Percentiles rank a stretch among this genome's conserved stretches.
Evolutionary conservation across 1,284 basidiomycete species (phyloP).

Genomic region (Coriolopsis trogii): DNA sequence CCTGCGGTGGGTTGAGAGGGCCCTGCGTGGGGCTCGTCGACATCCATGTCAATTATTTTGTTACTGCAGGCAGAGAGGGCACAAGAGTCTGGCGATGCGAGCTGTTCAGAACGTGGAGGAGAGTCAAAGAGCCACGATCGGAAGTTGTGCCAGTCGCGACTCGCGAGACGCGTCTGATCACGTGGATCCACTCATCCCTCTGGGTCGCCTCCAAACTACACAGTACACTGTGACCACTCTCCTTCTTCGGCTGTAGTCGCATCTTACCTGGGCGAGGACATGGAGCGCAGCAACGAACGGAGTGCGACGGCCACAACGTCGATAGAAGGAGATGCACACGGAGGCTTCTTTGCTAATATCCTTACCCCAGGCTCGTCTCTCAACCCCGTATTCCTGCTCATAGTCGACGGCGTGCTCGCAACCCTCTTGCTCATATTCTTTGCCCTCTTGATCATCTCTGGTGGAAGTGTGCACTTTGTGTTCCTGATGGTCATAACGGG

Average conservation of each 20-base stretch:
- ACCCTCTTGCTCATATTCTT: constrained; percentile 61
- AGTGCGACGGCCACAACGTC: neutral
- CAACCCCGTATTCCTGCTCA: constrained; percentile 65
- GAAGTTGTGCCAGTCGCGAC: constrained; percentile 2
- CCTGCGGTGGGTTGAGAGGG: constrained; percentile 5
- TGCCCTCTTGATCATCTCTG: constrained; percentile 55
- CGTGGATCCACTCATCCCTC: constrained; percentile 9
- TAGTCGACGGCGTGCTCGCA: constrained; percentile 63
- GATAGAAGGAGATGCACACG: neutral
- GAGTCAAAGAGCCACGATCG: too few relatives aligned
- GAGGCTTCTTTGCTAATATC: constrained; percentile 39
- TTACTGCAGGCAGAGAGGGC: neutral
- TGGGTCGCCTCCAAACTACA: neutral
- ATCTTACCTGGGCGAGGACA: too few relatives aligned
- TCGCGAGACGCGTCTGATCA: constrained; percentile 15
- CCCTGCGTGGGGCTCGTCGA: constrained; percentile 10
- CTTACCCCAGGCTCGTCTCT: constrained; percentile 75
- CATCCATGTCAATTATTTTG: neutral
- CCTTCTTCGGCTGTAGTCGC: neutral
- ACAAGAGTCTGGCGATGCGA: too few relatives aligned
- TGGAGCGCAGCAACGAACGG: neutral
- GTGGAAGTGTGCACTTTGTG: constrained; percentile 65
- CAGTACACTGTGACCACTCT: neutral
- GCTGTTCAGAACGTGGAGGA: too few relatives aligned
- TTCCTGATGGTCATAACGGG: constrained; percentile 64